These are phyloP conservation scores for Penstemon davidsonii DNA, from an alignment of 257 asterid species.

Conservation along the genomic window DNA sequence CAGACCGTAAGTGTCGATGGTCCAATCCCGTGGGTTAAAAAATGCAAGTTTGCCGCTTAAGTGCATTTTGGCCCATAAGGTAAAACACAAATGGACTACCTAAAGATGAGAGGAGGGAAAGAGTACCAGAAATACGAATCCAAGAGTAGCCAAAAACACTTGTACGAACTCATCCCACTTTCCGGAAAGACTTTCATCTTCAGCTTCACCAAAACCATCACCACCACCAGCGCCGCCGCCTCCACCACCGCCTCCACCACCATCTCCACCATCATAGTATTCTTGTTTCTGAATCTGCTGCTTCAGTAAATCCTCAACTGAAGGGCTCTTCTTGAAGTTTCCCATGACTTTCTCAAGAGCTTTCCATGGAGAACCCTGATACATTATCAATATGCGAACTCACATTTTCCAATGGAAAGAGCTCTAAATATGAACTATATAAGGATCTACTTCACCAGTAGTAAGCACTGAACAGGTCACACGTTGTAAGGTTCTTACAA, in stretches of 20 bases:
- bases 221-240: conserved; percentile 46
- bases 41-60: neutral
- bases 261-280: conserved; percentile 58
- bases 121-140: conserved; percentile 62
- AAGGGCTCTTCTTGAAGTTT: conserved; percentile 51
- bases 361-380: conserved; percentile 71
- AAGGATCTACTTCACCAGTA: conserved; percentile 1
- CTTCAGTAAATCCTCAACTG: conserved; percentile 66
- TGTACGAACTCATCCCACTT: conserved; percentile 55
- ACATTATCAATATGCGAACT: conserved; percentile 15
- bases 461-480: neutral
- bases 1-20: too few relatives aligned
- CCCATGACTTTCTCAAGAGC: conserved; percentile 60
- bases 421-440: neutral
- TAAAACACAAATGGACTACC: neutral
- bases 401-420: neutral
- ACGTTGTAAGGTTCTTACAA: neutral
- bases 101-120: conserved; percentile 20
- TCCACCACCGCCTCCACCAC: conserved; percentile 51
- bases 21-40: too few relatives aligned
- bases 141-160: conserved; percentile 55
- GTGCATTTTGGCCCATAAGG: neutral
- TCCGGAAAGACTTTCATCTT: conserved; percentile 43
- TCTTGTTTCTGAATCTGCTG: conserved; percentile 80
- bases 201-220: conserved; percentile 50